A percentile compares a stretch with the other conserved stretches of the same genome.
Evolutionary conservation across 441 rosid species (phyloP).

Genomic region (Mallotus repandus): DNA sequence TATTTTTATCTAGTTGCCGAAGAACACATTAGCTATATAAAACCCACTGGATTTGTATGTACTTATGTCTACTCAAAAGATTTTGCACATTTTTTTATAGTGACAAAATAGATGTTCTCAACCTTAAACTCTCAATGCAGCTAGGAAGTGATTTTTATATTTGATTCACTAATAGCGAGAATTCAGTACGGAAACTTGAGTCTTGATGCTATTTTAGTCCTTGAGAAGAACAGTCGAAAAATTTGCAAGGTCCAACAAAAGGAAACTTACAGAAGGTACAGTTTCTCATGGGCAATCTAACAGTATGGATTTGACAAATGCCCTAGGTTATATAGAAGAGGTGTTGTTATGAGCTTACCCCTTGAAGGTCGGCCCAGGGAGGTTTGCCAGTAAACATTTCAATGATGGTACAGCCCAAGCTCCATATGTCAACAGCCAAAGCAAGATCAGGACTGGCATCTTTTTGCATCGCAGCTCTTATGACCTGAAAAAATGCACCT

Average conservation of each 20-base stretch:
- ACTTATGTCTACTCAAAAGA: no score
- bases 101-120: background rate
- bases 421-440: conserved; percentile 65
- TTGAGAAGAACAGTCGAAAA: background rate
- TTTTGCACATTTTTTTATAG: no score
- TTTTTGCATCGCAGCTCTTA: conserved; percentile 40
- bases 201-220: background rate
- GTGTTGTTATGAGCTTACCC: conserved; percentile 36
- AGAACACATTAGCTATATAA: no score
- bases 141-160: background rate
- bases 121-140: background rate
- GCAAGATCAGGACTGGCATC: conserved; percentile 48
- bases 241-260: background rate
- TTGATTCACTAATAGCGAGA: no score
- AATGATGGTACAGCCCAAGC: conserved; percentile 58
- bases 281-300: background rate
- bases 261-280: background rate
- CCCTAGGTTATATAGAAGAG: background rate
- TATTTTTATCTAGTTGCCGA: no score
- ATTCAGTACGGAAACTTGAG: background rate
- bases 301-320: background rate
- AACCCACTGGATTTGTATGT: no score
- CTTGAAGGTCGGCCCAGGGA: conserved; percentile 56
- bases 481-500: conserved; percentile 36
- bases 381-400: conserved; percentile 62